Conservation (phyloP, 148 eudicot genomes). For the Limonium bicolor region DNA sequence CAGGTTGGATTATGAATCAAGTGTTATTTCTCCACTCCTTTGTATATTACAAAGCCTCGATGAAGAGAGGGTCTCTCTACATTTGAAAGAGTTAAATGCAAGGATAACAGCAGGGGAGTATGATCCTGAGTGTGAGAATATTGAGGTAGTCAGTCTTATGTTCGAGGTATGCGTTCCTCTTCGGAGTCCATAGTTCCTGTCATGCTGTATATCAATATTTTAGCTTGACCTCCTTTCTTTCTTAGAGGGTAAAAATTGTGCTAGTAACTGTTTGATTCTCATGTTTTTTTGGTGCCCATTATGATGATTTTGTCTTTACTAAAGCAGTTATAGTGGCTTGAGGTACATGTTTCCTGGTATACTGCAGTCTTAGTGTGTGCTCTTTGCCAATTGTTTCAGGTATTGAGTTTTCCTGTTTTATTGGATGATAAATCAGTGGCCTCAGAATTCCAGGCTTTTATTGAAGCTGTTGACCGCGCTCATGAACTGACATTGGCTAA, state of each 20-base stretch:
- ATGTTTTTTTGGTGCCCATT: neutral
- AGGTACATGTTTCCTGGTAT: too few species aligned
- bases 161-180: conserved; percentile 82
- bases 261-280: neutral
- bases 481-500: conserved; percentile 77
- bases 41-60: conserved; percentile 57
- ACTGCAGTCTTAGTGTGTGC: too few species aligned
- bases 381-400: too few species aligned
- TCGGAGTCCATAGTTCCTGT: too few species aligned
- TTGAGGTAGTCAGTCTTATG: conserved; percentile 70
- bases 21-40: conserved; percentile 67
- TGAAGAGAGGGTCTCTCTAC: conserved; percentile 69
- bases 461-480: conserved; percentile 78
- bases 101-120: conserved; percentile 40
- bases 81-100: conserved; percentile 60
- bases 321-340: too few species aligned
- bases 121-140: conserved; percentile 39
- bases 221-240: too few species aligned
- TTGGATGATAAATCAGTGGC: conserved; percentile 70
- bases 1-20: conserved; percentile 53
- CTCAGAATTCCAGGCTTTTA: conserved; percentile 55
- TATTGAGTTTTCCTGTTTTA: conserved; percentile 66
- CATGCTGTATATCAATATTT: too few species aligned
- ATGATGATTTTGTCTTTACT: neutral
- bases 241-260: too few species aligned